phyloP scores from a whole-genome alignment of 164 flowering plant species.

The Protea cynaroides region DNA sequence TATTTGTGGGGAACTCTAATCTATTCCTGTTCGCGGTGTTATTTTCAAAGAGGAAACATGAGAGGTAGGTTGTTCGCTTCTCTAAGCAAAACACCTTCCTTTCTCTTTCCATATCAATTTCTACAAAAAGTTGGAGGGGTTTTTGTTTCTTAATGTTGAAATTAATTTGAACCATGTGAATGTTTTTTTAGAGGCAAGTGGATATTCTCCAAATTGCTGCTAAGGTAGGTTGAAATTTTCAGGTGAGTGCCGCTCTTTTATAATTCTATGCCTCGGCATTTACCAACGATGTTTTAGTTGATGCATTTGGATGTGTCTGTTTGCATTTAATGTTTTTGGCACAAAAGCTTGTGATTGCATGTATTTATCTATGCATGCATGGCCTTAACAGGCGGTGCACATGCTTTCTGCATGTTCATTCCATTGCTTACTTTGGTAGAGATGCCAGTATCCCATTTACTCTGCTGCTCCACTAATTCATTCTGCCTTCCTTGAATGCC shows the following conservation, averaged over 20 bases:
- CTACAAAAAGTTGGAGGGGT: slow-evolving; percentile 23
- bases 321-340: too few relatives aligned
- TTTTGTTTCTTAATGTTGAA: slow-evolving; percentile 25
- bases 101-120: slow-evolving; percentile 8
- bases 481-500: too few relatives aligned
- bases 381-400: not conserved
- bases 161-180: slow-evolving; percentile 57
- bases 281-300: not conserved
- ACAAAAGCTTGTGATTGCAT: too few relatives aligned
- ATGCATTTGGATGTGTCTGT: not conserved
- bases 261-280: slow-evolving; percentile 12
- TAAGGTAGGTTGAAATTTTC: slow-evolving; percentile 74
- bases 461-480: too few relatives aligned
- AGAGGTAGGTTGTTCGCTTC: slow-evolving; percentile 44
- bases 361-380: too few relatives aligned
- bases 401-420: too few relatives aligned
- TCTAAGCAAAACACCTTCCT: slow-evolving; percentile 19
- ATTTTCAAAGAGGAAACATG: slow-evolving; percentile 20
- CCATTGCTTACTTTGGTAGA: too few relatives aligned
- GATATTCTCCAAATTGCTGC: slow-evolving; percentile 82
- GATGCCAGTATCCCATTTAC: too few relatives aligned
- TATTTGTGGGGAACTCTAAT: slow-evolving; percentile 22
- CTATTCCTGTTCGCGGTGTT: slow-evolving; percentile 18
- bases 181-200: slow-evolving; percentile 88
- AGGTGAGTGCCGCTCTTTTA: slow-evolving; percentile 79